phyloP scores from a whole-genome alignment of 805 yeast species.

The Ogataea trehalophila region DNA sequence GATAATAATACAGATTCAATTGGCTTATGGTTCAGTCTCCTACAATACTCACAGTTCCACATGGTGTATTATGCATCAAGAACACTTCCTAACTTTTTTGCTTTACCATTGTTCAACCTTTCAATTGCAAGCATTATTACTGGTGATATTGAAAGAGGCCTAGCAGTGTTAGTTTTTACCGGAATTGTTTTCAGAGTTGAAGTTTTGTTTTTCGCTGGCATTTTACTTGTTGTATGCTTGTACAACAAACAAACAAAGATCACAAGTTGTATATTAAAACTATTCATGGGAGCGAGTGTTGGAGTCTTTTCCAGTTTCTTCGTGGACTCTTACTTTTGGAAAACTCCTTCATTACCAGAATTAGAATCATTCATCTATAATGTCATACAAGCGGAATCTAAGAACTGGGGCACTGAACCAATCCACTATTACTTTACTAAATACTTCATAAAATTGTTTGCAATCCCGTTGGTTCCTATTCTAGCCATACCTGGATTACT shows the following conservation, averaged over 20 bases:
- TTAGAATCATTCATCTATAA: slow-evolving; percentile 67
- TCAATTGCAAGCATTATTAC: slow-evolving; percentile 48
- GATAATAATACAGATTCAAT: slow-evolving; percentile 19
- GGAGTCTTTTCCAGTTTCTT: slow-evolving; percentile 46
- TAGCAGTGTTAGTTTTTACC: slow-evolving; percentile 53
- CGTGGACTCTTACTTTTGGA: slow-evolving; percentile 81
- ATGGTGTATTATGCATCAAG: slow-evolving; percentile 74
- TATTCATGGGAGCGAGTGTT: slow-evolving; percentile 42
- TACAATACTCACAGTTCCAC: slow-evolving; percentile 72
- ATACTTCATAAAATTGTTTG: slow-evolving; percentile 43
- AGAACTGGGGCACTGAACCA: slow-evolving; percentile 85
- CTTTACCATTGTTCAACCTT: slow-evolving; percentile 63
- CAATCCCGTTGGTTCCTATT: slow-evolving; percentile 41
- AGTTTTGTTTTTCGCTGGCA: slow-evolving; percentile 48
- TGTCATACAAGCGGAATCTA: slow-evolving; percentile 67
- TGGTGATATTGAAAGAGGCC: slow-evolving; percentile 43
- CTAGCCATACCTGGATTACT: slow-evolving; percentile 32
- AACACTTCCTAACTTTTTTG: slow-evolving; percentile 83
- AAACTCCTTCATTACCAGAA: slow-evolving; percentile 56
- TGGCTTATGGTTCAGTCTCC: slow-evolving; percentile 55
- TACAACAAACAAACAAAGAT: slow-evolving; percentile 45
- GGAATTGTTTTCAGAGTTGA: slow-evolving; percentile 74
- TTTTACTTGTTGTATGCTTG: slow-evolving; percentile 44
- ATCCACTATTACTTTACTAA: slow-evolving; percentile 57
- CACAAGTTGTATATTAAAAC: slow-evolving; percentile 34